Base-by-base conservation (phyloP, 176 grass and related monocot species). In the Musa troglodytarum region DNA sequence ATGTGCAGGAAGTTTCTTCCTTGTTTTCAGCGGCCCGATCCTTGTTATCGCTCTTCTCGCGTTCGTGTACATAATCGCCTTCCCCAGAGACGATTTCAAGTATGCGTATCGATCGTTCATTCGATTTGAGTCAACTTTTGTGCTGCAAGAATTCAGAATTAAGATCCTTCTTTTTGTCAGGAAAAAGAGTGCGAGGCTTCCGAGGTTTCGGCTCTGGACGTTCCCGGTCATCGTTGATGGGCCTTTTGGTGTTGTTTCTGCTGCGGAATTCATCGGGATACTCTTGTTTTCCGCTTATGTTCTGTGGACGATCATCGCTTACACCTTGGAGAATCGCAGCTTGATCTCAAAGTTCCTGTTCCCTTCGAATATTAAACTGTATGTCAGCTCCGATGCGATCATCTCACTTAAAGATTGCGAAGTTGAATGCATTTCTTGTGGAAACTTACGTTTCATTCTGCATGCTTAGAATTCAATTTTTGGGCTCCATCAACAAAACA, bases 141-240 rank as follows among this genome's bases (percentile, higher is more conserved):
- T 58, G 53, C 28, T 23, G 70, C 49, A 63, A 73, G 17, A 78
- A 12, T 53, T 51, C n/a, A 52, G 69, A 68, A 10, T 57, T 63
- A n/a, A 25, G 0, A 11, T 61, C 1, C 9, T 72, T 71, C 52
- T 54, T 58, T 54, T 71, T 86, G 25, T 34, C 83, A 93, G 94
- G 74, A 90, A 85, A 58, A 89, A 79, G 61, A 91, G 86, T 74
- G 75, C 79, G 81, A 89, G 80, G 63, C 86, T 87, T 34, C 75
- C 89, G 63, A 77, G 86, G 73, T 93, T 93, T 71, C 84, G 88
- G 54, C 94, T 98, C 22, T 93, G 94, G 94, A 98, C 94, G 24
- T 93, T 91, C 72, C 94, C 94, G 26, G 84, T 91, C 76, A 76
- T 98, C 25, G 90, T 93, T 0, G 84, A 98, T 7, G 94, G 94